Evolutionary conservation across 805 yeast species (phyloP).

Genomic region (Sungouiozyma ichnusensis): DNA sequence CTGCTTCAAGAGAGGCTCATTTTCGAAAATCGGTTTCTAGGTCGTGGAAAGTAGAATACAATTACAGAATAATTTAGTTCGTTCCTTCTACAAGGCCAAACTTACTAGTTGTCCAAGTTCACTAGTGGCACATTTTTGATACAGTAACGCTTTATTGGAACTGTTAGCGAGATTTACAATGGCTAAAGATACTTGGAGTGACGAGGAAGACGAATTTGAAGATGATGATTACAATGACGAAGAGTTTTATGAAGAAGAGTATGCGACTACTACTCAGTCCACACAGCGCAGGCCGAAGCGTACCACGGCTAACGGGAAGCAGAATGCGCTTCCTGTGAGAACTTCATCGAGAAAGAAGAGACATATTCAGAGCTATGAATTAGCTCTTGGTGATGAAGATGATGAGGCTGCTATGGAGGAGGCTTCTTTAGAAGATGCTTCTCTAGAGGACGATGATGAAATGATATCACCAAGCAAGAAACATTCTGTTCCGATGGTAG

Average conservation of each 20-base stretch:
- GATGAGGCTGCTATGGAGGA: slow-evolving; percentile 14
- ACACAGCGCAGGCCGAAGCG: slow-evolving; percentile 1
- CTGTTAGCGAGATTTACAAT: no score
- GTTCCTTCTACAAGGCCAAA: no score
- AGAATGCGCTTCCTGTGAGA: slow-evolving; percentile 9
- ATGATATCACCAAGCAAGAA: slow-evolving; percentile 4
- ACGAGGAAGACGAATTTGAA: slow-evolving; percentile 5
- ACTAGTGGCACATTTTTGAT: no score
- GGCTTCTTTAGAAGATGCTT: slow-evolving; percentile 10
- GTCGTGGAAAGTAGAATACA: no score
- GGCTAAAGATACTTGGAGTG: slow-evolving; percentile 2
- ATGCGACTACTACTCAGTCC: no score
- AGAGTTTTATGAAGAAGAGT: slow-evolving; percentile 1
- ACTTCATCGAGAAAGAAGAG: slow-evolving; percentile 2
- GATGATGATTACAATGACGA: slow-evolving; percentile 1
- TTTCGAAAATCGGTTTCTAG: no score
- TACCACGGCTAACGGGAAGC: slow-evolving; percentile 7
- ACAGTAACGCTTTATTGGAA: no score
- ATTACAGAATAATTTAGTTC: no score
- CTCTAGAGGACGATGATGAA: slow-evolving; percentile 14
- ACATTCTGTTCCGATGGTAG: background rate
- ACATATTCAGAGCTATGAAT: slow-evolving; percentile 5
- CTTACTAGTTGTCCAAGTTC: no score
- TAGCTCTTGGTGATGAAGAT: slow-evolving; percentile 10
- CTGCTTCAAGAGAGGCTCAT: no score